phyloP scores from a whole-genome alignment of 768 basidiomycete genomes.

The Tylopilus sp. region DNA sequence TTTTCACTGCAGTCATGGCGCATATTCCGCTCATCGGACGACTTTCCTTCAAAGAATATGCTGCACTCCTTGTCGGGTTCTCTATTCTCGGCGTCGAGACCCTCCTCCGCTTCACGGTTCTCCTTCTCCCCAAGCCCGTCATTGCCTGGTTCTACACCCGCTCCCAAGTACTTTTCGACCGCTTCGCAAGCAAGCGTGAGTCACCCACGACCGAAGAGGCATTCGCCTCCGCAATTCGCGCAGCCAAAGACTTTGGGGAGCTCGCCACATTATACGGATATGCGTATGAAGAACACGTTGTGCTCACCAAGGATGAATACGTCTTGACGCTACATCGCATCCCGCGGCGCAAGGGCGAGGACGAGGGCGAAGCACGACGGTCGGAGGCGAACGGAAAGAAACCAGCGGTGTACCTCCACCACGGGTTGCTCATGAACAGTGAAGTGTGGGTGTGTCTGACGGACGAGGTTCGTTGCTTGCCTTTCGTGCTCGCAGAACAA shows the following conservation, averaged over 20 bases:
- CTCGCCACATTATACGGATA: slow-evolving; percentile 72
- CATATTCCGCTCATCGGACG: slow-evolving; percentile 52
- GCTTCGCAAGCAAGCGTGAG: slow-evolving; percentile 28
- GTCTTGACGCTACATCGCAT: too few species aligned
- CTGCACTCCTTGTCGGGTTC: too few species aligned
- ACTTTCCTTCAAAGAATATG: too few species aligned
- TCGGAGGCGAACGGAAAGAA: slow-evolving; percentile 60
- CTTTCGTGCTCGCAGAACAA: slow-evolving; percentile 78
- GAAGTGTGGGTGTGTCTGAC: slow-evolving; percentile 88
- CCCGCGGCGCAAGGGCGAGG: too few species aligned
- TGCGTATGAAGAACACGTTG: slow-evolving; percentile 78
- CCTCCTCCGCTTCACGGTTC: slow-evolving; percentile 55
- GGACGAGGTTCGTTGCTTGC: slow-evolving; percentile 58
- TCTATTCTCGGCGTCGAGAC: slow-evolving; percentile 53
- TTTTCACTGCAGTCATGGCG: too few species aligned
- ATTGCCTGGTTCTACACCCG: slow-evolving; percentile 73
- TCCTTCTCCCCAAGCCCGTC: slow-evolving; percentile 57
- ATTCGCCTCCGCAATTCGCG: slow-evolving; percentile 40
- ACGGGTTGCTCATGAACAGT: slow-evolving; percentile 85
- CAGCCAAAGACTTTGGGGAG: slow-evolving; percentile 51
- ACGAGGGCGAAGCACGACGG: slow-evolving; percentile 2
- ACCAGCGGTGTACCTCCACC: slow-evolving; percentile 84
- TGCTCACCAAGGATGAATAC: slow-evolving; percentile 81
- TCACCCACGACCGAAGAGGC: slow-evolving; percentile 21
- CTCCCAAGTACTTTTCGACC: slow-evolving; percentile 70